Conservation (phyloP, 768 basidiomycete species). For the Leucosporidium creatinivorum region DNA sequence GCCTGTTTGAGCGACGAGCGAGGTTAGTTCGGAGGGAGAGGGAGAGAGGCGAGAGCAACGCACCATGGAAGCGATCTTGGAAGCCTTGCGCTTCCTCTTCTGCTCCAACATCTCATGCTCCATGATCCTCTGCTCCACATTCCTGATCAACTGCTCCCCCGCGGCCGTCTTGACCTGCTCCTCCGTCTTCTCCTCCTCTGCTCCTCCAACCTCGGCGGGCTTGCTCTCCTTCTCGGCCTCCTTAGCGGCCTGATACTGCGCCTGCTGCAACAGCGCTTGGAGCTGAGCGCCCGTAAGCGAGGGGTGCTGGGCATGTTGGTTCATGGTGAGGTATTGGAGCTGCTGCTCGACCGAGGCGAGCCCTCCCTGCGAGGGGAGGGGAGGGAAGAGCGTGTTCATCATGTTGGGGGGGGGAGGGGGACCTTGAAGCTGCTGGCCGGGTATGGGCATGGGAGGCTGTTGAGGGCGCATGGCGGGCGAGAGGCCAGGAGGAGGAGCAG, state of each 20-base stretch:
- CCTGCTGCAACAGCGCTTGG: constrained; percentile 16
- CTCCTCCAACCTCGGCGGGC: neutral
- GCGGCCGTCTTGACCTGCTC: constrained; percentile 50
- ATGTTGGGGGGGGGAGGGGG: constrained; percentile 5
- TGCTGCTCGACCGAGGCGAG: constrained; percentile 20
- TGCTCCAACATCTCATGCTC: constrained; percentile 58
- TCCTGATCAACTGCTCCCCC: constrained; percentile 81
- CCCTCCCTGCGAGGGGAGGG: constrained; percentile 10
- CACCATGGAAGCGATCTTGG: constrained; percentile 85
- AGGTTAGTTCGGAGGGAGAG: constrained; percentile 3
- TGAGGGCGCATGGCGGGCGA: constrained; percentile 2
- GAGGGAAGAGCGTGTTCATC: constrained; percentile 31
- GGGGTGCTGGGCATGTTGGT: constrained; percentile 24
- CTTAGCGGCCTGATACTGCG: constrained; percentile 8
- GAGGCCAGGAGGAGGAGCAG: neutral
- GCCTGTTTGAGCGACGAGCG: constrained; percentile 48
- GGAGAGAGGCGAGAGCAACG: constrained; percentile 25
- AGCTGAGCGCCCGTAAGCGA: constrained; percentile 24
- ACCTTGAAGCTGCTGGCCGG: neutral
- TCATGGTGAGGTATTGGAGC: constrained; percentile 6
- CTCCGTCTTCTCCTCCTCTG: neutral
- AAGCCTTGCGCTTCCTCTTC: constrained; percentile 67
- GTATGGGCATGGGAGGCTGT: neutral
- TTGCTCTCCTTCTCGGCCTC: neutral
- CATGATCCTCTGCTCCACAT: constrained; percentile 54